These are phyloP conservation scores for Pyrenophora graminea DNA, from an alignment of 2,329 filamentous ascomycete species.

Conservation along the genomic window DNA sequence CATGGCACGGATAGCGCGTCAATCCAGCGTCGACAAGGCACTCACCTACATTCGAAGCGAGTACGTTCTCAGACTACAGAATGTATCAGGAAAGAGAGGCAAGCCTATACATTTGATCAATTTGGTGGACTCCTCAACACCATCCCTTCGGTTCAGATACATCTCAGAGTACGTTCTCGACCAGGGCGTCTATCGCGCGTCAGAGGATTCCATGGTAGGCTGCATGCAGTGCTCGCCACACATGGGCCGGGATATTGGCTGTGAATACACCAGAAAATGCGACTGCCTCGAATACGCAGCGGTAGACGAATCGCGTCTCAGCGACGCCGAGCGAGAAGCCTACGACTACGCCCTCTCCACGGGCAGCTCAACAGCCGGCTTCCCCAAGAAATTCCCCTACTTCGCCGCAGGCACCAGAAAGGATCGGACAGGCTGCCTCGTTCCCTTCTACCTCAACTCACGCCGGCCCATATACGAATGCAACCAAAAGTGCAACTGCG, in stretches of 20 bases:
- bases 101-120: conserved; percentile 66
- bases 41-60: conserved; percentile 44
- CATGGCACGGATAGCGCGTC: conserved; percentile 41
- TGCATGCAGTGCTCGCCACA: conserved; percentile 65
- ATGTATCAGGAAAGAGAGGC: conserved; percentile 28
- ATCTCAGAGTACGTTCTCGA: conserved; percentile 64
- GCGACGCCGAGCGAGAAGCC: conserved; percentile 23
- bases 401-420: conserved; percentile 42
- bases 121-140: conserved; percentile 58
- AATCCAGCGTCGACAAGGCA: conserved; percentile 36
- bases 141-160: conserved; percentile 69
- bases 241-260: conserved; percentile 57
- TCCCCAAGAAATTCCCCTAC: conserved; percentile 67
- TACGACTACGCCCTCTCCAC: conserved; percentile 25
- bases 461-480: conserved; percentile 74
- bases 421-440: conserved; percentile 36
- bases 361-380: conserved; percentile 37
- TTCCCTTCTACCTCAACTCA: conserved; percentile 50
- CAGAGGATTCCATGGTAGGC: conserved; percentile 67
- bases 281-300: conserved; percentile 69
- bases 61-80: conserved; percentile 41
- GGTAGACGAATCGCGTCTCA: conserved; percentile 49
- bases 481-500: conserved; percentile 71
- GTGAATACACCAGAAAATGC: conserved; percentile 67
- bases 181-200: conserved; percentile 63